Base-by-base conservation (phyloP, 495 filamentous ascomycete species). In the Cercophora newfieldiana region DNA sequence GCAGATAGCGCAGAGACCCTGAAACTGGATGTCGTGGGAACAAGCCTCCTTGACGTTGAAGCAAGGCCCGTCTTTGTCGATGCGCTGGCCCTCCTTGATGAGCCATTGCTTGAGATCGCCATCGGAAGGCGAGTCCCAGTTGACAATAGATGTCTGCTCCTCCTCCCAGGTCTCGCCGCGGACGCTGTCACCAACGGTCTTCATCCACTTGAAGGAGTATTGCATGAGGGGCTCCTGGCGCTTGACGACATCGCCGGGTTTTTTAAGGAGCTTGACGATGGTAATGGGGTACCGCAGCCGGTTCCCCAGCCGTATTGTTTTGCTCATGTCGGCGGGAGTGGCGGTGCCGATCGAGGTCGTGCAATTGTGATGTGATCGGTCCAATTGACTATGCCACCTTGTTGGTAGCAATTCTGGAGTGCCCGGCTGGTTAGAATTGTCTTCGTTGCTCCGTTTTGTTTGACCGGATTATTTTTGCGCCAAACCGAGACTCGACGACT, bases 201-300 rank as follows among this genome's bases (percentile, higher is more conserved):
- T 86, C 44, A 84, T 88, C 81, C 89, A 87, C 56, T 77, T 86
- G 78, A 94, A 99, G 31, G 85, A 85, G 85, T 97, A 99, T 72
- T 89, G 85, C 69, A 99, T 87, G 37, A 98, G 78, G 1, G 89
- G 81, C 65, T 91, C 89, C 75, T 90, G 85, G 75, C 88, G 88
- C 69, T 87, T 80, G 74, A 99, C 84, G 72, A 83, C 74, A 68
- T 96, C 91, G 75, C 88, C 88, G 6, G 87, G 85, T 70, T 83
- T 75, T 77, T 93, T 93, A 31, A 93, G 87, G 67, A 98, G 83
- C 76, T 91, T 88, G 70, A 88, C 92, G 77, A 99, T 90, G 71
- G 92, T 97, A 81, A 98, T 94, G 66, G 95, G 95, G 78, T 97
- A 99, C 77, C 91, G 91, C 58, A 98, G 85, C 63, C 81, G 79